phyloP scores from a whole-genome alignment of 1,139 yeast species.

The Scheffersomyces segobiensis region DNA sequence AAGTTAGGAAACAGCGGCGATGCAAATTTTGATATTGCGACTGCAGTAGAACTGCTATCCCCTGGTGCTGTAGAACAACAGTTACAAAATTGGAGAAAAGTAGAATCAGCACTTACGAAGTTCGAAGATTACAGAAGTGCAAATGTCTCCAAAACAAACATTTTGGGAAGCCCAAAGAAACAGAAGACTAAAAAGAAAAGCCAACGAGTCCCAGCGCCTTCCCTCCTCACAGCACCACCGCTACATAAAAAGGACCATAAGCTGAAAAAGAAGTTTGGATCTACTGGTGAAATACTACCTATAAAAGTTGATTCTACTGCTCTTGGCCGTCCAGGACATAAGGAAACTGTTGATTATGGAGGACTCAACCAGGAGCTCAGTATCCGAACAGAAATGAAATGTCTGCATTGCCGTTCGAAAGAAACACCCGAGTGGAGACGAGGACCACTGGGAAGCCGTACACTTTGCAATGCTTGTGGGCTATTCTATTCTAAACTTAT shows the following conservation, averaged over 20 bases:
- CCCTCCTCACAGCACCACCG: not conserved
- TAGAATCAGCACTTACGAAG: not conserved
- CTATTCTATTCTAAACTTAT: slow-evolving; percentile 38
- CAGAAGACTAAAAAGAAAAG: not conserved
- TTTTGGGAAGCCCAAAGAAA: not conserved
- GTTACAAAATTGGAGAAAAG: not conserved
- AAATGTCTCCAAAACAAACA: not conserved
- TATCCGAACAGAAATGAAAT: slow-evolving; percentile 1
- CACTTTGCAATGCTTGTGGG: slow-evolving; percentile 50
- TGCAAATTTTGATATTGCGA: not conserved
- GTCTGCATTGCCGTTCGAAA: slow-evolving; percentile 15
- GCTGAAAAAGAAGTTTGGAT: not conserved
- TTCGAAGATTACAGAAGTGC: not conserved
- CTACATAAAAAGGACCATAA: not conserved
- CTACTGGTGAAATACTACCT: not conserved
- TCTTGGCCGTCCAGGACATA: not conserved
- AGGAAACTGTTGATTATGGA: slow-evolving; percentile 1
- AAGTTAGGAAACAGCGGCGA: not conserved
- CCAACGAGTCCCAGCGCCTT: not conserved
- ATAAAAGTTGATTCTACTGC: not conserved
- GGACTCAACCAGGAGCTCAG: slow-evolving; percentile 8
- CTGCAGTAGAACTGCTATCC: not conserved
- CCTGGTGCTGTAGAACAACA: not conserved
- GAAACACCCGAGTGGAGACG: slow-evolving; percentile 51
- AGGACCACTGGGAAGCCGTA: slow-evolving; percentile 45